These are phyloP conservation scores for Xerocomellus intermedius DNA, from an alignment of 768 basidiomycete genomes.

Conservation along the genomic window DNA sequence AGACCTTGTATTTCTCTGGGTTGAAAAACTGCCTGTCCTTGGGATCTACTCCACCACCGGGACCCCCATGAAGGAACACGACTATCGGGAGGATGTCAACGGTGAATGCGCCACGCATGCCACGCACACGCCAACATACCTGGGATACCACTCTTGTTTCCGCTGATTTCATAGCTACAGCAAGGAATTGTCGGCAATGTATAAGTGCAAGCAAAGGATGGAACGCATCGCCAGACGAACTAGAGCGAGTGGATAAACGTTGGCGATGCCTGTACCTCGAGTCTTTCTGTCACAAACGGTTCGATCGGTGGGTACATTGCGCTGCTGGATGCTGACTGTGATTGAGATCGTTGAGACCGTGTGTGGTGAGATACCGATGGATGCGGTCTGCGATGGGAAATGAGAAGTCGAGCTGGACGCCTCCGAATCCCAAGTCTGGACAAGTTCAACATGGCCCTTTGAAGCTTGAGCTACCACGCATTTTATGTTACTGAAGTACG, in stretches of 20 bases:
- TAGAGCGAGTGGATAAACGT: conserved; percentile 63
- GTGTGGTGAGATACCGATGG: conserved; percentile 18
- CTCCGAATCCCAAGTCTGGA: conserved; percentile 10
- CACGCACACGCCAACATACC: conserved; percentile 39
- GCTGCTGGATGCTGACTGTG: conserved; percentile 1
- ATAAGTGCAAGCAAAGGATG: not conserved
- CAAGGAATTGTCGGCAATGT: not conserved
- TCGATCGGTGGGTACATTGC: conserved; percentile 67
- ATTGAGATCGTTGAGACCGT: conserved; percentile 1
- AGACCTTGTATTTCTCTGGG: conserved; percentile 78
- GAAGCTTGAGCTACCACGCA: too few species aligned
- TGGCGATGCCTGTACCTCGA: conserved; percentile 62
- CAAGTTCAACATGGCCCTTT: not conserved
- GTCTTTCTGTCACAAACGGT: conserved; percentile 60
- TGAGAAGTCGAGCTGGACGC: not conserved
- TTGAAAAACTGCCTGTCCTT: conserved; percentile 81
- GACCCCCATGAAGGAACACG: conserved; percentile 83
- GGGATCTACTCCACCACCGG: conserved; percentile 71
- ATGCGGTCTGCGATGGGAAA: conserved; percentile 12
- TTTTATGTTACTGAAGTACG: too few species aligned
- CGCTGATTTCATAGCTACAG: conserved; percentile 75
- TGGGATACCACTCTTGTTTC: conserved; percentile 73
- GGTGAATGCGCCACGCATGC: not conserved
- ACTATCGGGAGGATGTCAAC: conserved; percentile 39
- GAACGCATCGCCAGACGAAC: conserved; percentile 41